These are phyloP conservation scores for Trichothecium sympodiale DNA, from an alignment of 2,329 filamentous ascomycete genomes.

Conservation along the genomic window DNA sequence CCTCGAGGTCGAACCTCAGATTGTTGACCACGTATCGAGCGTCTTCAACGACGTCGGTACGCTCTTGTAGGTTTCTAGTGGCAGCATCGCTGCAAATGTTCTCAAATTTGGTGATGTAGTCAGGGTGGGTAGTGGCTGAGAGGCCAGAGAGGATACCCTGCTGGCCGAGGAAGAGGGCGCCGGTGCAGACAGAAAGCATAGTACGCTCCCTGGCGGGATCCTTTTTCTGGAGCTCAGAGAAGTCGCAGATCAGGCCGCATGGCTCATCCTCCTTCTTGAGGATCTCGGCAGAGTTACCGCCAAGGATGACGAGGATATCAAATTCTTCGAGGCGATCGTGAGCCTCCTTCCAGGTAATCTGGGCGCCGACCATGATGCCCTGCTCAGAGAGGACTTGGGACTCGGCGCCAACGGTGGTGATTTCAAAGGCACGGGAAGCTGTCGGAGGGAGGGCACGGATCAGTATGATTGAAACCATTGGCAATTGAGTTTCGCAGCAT, in stretches of 20 bases:
- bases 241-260: conserved; percentile 62
- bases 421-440: conserved; percentile 48
- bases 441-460: conserved; percentile 3
- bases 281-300: conserved; percentile 54
- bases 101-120: conserved; percentile 71
- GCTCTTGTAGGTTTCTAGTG: conserved; percentile 58
- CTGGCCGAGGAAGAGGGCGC: conserved; percentile 65
- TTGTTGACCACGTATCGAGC: conserved; percentile 84
- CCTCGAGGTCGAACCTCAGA: conserved; percentile 72
- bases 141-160: conserved; percentile 69
- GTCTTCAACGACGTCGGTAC: conserved; percentile 74
- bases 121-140: conserved; percentile 72
- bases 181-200: conserved; percentile 69
- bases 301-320: conserved; percentile 69
- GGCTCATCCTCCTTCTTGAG: conserved; percentile 60
- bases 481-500: too few relatives aligned
- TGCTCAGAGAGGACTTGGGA: conserved; percentile 45
- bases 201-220: conserved; percentile 73
- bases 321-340: conserved; percentile 63
- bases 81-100: conserved; percentile 67
- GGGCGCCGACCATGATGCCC: conserved; percentile 59
- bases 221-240: conserved; percentile 67
- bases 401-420: conserved; percentile 43
- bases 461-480: conserved; percentile 1
- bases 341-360: conserved; percentile 71